A percentile compares a stretch with the other conserved stretches of the same genome.
phyloP scores from a whole-genome alignment of 2,329 filamentous ascomycete genomes.

The Aspergillus arachidicola region DNA sequence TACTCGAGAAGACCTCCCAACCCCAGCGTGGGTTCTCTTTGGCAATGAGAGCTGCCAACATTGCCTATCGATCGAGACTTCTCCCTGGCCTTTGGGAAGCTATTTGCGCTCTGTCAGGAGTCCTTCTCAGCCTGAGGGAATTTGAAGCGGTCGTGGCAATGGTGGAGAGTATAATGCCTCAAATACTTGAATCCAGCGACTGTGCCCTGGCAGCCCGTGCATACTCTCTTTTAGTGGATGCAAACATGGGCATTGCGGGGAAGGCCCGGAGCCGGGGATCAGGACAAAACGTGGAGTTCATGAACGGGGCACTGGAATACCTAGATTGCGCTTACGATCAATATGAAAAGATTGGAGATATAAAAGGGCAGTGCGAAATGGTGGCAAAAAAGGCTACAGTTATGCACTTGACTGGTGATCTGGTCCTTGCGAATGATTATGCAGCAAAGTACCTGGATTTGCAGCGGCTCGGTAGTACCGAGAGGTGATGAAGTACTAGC shows the following conservation, averaged over 20 bases:
- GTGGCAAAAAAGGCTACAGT: constrained; percentile 81
- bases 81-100: constrained; percentile 74
- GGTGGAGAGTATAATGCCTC: constrained; percentile 70
- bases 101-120: constrained; percentile 65
- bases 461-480: constrained; percentile 42
- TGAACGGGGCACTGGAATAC: constrained; percentile 62
- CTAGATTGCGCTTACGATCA: constrained; percentile 65
- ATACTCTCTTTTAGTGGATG: constrained; percentile 73
- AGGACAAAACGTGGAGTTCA: constrained; percentile 49
- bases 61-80: constrained; percentile 70
- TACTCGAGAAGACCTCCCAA: constrained; percentile 69
- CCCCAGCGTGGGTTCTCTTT: constrained; percentile 77
- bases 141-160: constrained; percentile 68
- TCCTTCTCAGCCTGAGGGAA: constrained; percentile 71
- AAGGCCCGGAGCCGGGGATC: constrained; percentile 37
- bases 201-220: constrained; percentile 64
- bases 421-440: constrained; percentile 65
- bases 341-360: constrained; percentile 69
- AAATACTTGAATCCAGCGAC: constrained; percentile 72
- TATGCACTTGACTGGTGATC: constrained; percentile 69
- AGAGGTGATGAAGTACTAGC: neutral
- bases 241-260: constrained; percentile 74
- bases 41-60: constrained; percentile 71
- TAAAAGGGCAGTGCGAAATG: constrained; percentile 73
- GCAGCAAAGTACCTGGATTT: constrained; percentile 67